Evolutionary conservation across 2,329 filamentous ascomycete species (phyloP).

Genomic region (Fusarium succisae): DNA sequence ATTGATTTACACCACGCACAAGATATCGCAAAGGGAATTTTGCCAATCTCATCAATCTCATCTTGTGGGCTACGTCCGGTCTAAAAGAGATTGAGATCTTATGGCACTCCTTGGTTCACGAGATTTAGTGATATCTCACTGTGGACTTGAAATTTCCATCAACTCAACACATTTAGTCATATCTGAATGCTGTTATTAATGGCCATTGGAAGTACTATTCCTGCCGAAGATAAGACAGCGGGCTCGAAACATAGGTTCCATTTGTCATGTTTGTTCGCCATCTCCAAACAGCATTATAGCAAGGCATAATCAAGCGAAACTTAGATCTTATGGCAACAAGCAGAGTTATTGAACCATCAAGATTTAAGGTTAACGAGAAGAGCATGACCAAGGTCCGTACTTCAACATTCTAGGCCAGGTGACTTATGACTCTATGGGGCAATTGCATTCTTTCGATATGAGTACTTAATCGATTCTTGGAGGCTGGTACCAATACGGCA

Average conservation of each 20-base stretch:
- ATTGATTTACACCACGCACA: conserved; percentile 34
- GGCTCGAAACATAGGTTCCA: not conserved
- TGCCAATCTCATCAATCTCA: conserved; percentile 7
- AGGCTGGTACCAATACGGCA: not conserved
- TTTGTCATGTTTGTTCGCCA: not conserved
- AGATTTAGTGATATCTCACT: not conserved
- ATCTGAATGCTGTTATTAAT: not conserved
- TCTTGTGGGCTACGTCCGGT: not conserved
- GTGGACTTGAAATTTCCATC: not conserved
- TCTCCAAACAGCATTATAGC: not conserved
- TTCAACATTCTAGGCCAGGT: not conserved
- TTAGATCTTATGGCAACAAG: not conserved
- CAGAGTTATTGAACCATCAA: not conserved
- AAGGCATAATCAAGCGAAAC: not conserved
- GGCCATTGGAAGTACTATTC: not conserved
- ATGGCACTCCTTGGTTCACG: not conserved
- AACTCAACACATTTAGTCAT: not conserved
- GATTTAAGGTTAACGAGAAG: not conserved
- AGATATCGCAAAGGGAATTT: conserved; percentile 1
- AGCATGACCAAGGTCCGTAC: not conserved
- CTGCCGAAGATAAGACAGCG: not conserved
- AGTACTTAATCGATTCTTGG: not conserved
- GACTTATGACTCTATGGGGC: not conserved
- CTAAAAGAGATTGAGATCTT: not conserved
- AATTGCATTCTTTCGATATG: not conserved